These are phyloP conservation scores for Candida sanyaensis DNA, from an alignment of 1,139 yeast genomes.

Conservation along the genomic window DNA sequence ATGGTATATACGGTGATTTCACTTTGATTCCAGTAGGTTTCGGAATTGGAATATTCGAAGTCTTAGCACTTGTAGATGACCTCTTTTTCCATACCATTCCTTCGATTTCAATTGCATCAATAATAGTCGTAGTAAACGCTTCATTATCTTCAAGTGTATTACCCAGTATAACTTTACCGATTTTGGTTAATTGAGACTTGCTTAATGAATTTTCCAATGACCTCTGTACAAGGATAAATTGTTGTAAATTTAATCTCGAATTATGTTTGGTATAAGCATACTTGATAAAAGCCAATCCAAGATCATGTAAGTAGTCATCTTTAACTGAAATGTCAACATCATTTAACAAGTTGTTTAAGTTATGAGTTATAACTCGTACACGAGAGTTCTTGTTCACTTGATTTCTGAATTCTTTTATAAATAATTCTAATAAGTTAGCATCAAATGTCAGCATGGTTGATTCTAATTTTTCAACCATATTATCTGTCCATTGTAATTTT, in stretches of 20 bases:
- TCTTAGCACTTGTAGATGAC: not conserved
- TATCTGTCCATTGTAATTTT: slow-evolving; percentile 10
- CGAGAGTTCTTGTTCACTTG: not conserved
- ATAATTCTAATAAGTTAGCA: slow-evolving; percentile 2
- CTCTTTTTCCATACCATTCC: not conserved
- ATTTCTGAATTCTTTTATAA: slow-evolving; percentile 4
- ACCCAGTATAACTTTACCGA: not conserved
- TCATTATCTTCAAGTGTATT: slow-evolving; percentile 1
- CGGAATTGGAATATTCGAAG: not conserved
- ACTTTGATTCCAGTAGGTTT: not conserved
- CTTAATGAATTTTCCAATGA: not conserved
- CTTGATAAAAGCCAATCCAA: not conserved
- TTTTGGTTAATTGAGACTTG: not conserved
- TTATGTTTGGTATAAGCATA: not conserved
- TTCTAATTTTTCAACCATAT: slow-evolving; percentile 5
- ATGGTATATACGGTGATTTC: not conserved
- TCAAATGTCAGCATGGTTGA: slow-evolving; percentile 2
- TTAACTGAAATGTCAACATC: not conserved
- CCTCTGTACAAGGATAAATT: not conserved
- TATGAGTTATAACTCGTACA: not conserved
- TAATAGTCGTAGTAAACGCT: not conserved
- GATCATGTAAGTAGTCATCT: not conserved
- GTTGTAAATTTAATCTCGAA: not conserved
- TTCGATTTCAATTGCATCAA: not conserved
- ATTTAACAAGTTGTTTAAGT: not conserved